Base-by-base conservation (phyloP, 306 rosid genomes). In the Lithocarpus polystachyus region DNA sequence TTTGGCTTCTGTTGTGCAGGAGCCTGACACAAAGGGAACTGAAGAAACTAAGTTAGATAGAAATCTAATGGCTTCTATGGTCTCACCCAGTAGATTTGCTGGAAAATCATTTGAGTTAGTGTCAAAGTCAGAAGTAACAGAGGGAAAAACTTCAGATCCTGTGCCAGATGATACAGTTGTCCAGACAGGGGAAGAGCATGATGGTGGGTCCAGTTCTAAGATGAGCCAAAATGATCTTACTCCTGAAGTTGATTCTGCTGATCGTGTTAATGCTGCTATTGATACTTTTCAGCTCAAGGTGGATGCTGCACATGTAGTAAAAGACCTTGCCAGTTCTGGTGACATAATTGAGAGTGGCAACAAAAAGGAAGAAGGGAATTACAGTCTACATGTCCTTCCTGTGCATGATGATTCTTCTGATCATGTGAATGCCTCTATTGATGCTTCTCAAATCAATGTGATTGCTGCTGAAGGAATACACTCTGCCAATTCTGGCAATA, bases 311-410 rank as follows among this genome's bases (percentile, higher is more conserved):
- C 76, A 56, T 24, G 77, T 23, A 71, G 56, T 75, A 52, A 73
- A 48, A 48, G 53, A 85, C 51, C 52, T 43, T 75, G 57, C 72
- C 68, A 74, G 60, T 82, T 73, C 71, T 71, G 64, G 72, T 68
- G 81, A 82, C 53, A 35, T 73, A 20, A 72, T 78, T 26, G 85
- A 81, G 72, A 84, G 68, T 81, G 67, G 52, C 35, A 78, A 67
- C 56, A 75, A 52, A 80, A 84, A 76, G 76, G 86, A 74, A 72
- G 91, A 85, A 78, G 78, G 57, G 71, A 79, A 74, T 79, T 75
- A 61, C 54, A 28, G 81, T 82, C 78, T 72, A 10, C 73, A 83
- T 81, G 64, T 73, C 40, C 85, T 81, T 80, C 74, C 86, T 70
- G 86, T 75, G 60, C 75, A 75, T 37, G 80, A 65, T 82, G 90